phyloP scores from a whole-genome alignment of 2,329 filamentous ascomycete genomes.

The Teratosphaeria destructans region DNA sequence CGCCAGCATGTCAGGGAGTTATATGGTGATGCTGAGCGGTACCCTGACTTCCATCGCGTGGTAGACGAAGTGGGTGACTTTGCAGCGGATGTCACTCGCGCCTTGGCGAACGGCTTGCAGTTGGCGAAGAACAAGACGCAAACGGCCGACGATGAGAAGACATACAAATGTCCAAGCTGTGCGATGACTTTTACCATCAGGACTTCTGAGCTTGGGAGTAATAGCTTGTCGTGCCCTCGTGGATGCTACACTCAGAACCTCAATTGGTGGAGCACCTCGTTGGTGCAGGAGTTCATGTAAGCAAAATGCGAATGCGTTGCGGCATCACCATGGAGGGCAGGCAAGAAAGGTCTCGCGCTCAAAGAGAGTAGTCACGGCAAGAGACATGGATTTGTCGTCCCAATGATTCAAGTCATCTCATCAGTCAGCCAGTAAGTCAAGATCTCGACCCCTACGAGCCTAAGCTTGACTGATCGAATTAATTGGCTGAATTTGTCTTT shows the following conservation, averaged over 20 bases:
- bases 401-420: too few species aligned
- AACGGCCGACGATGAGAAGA: background rate
- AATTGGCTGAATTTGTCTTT: too few species aligned
- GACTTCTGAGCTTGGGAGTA: background rate
- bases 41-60: background rate
- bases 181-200: background rate
- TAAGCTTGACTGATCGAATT: too few species aligned
- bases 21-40: background rate
- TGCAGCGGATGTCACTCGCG: background rate
- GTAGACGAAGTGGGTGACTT: background rate
- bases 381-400: too few species aligned
- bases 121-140: slow-evolving; percentile 1
- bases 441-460: too few species aligned
- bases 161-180: background rate
- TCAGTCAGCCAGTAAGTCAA: too few species aligned
- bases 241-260: background rate
- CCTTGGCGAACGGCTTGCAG: slow-evolving; percentile 5
- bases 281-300: background rate
- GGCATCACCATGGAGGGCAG: background rate
- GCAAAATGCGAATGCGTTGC: background rate
- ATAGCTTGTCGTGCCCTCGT: background rate
- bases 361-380: too few species aligned
- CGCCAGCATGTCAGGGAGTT: background rate
- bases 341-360: too few species aligned
- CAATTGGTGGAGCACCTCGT: background rate